phyloP scores from a whole-genome alignment of 495 filamentous ascomycete genomes.

The Penicillium canariense region DNA sequence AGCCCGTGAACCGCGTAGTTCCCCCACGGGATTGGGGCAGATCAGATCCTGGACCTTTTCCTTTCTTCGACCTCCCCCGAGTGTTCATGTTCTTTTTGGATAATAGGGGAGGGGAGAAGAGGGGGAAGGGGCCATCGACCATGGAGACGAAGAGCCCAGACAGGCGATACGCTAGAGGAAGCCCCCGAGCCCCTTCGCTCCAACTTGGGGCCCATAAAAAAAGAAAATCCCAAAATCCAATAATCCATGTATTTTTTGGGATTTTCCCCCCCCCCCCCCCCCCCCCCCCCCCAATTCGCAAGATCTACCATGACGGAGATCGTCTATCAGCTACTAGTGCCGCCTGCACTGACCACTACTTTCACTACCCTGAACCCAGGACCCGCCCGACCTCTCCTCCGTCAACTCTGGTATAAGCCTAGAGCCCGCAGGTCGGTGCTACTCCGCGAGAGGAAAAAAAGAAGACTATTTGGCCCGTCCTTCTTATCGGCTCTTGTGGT shows the following conservation, averaged over 20 bases:
- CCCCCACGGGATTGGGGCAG: not conserved
- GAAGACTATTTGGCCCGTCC: constrained; percentile 5
- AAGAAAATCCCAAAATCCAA: constrained; percentile 7
- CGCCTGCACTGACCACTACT: constrained; percentile 39
- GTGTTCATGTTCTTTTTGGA: no score
- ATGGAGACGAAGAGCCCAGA: no score
- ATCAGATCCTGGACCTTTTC: not conserved
- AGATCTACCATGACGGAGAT: constrained; percentile 44
- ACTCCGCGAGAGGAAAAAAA: constrained; percentile 8
- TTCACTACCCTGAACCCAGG: constrained; percentile 14
- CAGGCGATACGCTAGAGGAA: no score
- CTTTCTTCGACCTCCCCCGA: not conserved
- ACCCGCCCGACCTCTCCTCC: constrained; percentile 18
- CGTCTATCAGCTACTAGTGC: constrained; percentile 45
- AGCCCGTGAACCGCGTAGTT: constrained; percentile 10
- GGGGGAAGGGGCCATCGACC: no score
- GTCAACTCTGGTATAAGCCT: constrained; percentile 26
- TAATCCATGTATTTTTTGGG: not conserved
- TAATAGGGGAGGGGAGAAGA: no score
- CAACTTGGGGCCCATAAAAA: not conserved
- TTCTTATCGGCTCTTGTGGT: constrained; percentile 2
- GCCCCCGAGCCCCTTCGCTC: not conserved
- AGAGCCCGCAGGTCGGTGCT: constrained; percentile 25
- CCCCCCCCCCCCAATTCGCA: constrained; percentile 10
- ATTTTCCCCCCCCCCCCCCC: not conserved